Percentiles rank a stretch among this genome's conserved stretches.
phyloP scores from a whole-genome alignment of 179 eudicot species.

The Silene vulgaris region DNA sequence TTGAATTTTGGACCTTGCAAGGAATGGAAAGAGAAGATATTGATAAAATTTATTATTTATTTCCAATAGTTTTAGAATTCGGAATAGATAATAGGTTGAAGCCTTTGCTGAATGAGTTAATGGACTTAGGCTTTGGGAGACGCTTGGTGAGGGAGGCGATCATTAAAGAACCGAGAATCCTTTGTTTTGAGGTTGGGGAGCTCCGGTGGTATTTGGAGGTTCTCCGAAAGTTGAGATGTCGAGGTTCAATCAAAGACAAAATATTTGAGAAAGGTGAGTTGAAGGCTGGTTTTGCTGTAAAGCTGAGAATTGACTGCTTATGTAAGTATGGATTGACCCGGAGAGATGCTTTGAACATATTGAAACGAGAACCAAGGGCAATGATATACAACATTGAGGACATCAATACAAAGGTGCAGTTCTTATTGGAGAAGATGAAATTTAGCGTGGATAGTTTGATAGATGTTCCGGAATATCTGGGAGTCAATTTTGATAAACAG shows the following conservation, averaged over 20 bases:
- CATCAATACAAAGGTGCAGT: constrained; percentile 65
- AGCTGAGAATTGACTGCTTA: constrained; percentile 62
- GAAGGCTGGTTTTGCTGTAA: constrained; percentile 64
- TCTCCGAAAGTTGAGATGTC: constrained; percentile 57
- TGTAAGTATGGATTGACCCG: constrained; percentile 58
- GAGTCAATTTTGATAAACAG: constrained; percentile 81
- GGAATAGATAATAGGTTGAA: constrained; percentile 56
- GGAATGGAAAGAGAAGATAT: constrained; percentile 37
- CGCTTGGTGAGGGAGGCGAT: constrained; percentile 46
- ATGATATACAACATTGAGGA: constrained; percentile 56
- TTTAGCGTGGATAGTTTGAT: constrained; percentile 50
- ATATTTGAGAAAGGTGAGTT: constrained; percentile 56
- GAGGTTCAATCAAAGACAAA: constrained; percentile 47
- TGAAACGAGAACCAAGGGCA: constrained; percentile 75
- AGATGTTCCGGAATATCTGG: constrained; percentile 82
- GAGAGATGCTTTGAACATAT: constrained; percentile 65
- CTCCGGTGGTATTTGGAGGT: constrained; percentile 55
- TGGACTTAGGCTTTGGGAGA: constrained; percentile 48
- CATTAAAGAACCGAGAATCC: constrained; percentile 53
- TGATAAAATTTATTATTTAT: constrained; percentile 31
- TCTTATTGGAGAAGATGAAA: constrained; percentile 54
- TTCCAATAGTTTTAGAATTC: constrained; percentile 50
- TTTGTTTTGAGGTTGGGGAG: constrained; percentile 69
- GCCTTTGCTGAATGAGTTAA: constrained; percentile 63
- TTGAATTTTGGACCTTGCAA: constrained; percentile 41